Base-by-base conservation (phyloP, 169 alveolate species). In the Nephromyces sp. region DNA sequence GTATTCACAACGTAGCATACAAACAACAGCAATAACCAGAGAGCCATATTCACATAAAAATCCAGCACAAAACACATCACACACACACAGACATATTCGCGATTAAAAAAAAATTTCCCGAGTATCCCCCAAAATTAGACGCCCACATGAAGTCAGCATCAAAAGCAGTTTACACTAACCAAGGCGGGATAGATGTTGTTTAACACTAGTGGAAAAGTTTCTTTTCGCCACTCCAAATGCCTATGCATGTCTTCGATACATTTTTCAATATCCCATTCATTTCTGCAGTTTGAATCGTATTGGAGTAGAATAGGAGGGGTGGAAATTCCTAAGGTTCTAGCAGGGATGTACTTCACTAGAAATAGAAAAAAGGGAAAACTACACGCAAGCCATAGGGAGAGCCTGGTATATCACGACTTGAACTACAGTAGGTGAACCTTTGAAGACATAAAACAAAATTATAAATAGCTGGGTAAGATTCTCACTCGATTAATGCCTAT, bases 171-270 rank as follows among this genome's bases (percentile, higher is more conserved):
- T n/a, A 43, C 15, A 15, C 79, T 79, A 30, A 79, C 86, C 72
- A 83, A 57, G 28, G 70, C 68, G 64, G 72, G 74, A 43, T 33
- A 66, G 33, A 79, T 83, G 21, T 70, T 79, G 51, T 66, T 72
- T 70, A 75, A 72, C 22, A 67, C 70, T 52, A 77, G 64, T 28
- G 83, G 83, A 34, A 77, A 66, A 29, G 52, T 32, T 32, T 53
- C 34, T 22, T 72, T 72, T 27, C 86, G 67, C 89, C 89, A 83
- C 25, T 74, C 43, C 4, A 83, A 73, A 53, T 83, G 89, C 29
- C 86, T 71, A 64, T 67, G 66, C 80, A 83, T 79, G 63, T 83
- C 89, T 34, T 25, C 74, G 70, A 80, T 52, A 29, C 85, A 80
- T 28, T 75, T 74, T 6, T 72, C 70, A 30, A 77, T 52, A 64